Percentiles rank a stretch among this genome's conserved stretches.
These are phyloP conservation scores for Chytriomyces sp. DNA, from an alignment of 192 early-diverging fungal species.

Conservation along the genomic window DNA sequence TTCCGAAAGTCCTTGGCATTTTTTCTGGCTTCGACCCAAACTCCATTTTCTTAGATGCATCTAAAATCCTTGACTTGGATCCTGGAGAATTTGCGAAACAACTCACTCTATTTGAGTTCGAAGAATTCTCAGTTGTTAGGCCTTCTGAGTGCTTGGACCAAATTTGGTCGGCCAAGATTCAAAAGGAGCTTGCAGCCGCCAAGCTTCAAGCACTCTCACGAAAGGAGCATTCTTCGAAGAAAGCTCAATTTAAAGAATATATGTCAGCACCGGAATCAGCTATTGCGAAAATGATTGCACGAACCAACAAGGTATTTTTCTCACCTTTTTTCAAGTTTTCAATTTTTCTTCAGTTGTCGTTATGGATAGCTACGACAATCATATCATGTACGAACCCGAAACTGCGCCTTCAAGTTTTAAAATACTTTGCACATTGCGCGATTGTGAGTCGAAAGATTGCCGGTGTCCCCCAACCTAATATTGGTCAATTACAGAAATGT, in stretches of 20 bases:
- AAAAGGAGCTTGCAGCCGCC: conserved; percentile 41
- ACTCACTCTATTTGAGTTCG: conserved; percentile 52
- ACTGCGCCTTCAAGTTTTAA: conserved; percentile 32
- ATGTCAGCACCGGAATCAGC: conserved; percentile 11
- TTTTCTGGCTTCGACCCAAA: conserved; percentile 37
- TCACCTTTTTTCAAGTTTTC: neutral
- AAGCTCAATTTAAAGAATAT: neutral
- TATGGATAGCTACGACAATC: conserved; percentile 52
- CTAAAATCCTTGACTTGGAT: conserved; percentile 49
- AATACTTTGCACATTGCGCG: conserved; percentile 52
- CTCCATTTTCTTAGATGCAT: conserved; percentile 27
- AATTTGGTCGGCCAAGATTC: conserved; percentile 53
- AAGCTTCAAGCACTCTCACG: neutral
- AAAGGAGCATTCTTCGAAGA: neutral
- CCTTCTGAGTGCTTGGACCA: conserved; percentile 58
- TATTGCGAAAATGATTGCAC: conserved; percentile 52
- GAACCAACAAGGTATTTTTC: conserved; percentile 55
- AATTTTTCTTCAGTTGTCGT: conserved; percentile 32
- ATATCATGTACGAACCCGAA: conserved; percentile 46
- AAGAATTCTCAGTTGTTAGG: conserved; percentile 46
- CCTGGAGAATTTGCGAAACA: conserved; percentile 59
- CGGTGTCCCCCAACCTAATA: neutral
- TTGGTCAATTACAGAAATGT: conserved; percentile 45
- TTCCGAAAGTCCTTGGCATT: neutral
- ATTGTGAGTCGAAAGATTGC: conserved; percentile 32